phyloP scores from a whole-genome alignment of 1,284 basidiomycete genomes.

The Calocybe gambosa region DNA sequence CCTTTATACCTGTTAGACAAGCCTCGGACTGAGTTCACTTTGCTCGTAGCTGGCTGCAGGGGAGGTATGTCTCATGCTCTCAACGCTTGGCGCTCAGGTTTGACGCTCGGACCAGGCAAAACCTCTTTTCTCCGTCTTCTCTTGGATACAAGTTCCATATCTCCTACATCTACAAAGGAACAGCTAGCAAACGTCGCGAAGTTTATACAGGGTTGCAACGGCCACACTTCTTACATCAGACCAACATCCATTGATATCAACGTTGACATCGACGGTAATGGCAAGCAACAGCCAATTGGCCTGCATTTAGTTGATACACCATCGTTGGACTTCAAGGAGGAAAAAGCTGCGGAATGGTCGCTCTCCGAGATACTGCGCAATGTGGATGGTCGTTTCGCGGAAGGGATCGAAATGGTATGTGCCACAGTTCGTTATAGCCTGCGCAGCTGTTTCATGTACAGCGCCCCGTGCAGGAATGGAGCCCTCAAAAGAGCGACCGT shows the following conservation, averaged over 20 bases:
- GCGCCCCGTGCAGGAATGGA: slow-evolving; percentile 46
- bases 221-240: slow-evolving; percentile 63
- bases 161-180: slow-evolving; percentile 51
- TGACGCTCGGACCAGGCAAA: slow-evolving; percentile 59
- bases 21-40: slow-evolving; percentile 45
- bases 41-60: slow-evolving; percentile 68
- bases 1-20: slow-evolving; percentile 21
- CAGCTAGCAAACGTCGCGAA: slow-evolving; percentile 70
- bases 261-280: slow-evolving; percentile 41
- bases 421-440: slow-evolving; percentile 16
- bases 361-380: slow-evolving; percentile 59
- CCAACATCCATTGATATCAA: slow-evolving; percentile 62
- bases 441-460: slow-evolving; percentile 17
- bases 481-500: slow-evolving; percentile 59
- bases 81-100: slow-evolving; percentile 13
- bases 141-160: slow-evolving; percentile 65
- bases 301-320: slow-evolving; percentile 77
- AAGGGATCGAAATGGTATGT: slow-evolving; percentile 65
- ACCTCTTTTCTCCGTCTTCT: slow-evolving; percentile 74
- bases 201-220: slow-evolving; percentile 66
- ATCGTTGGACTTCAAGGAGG: slow-evolving; percentile 63
- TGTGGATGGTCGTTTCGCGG: slow-evolving; percentile 60
- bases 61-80: slow-evolving; percentile 33
- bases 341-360: slow-evolving; percentile 48
- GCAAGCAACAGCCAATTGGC: slow-evolving; percentile 40